Evolutionary conservation across 78 protist genomes (phyloP), one percentile per base, ranked within the genome.

Genomic region (Acrasis kona): DNA sequence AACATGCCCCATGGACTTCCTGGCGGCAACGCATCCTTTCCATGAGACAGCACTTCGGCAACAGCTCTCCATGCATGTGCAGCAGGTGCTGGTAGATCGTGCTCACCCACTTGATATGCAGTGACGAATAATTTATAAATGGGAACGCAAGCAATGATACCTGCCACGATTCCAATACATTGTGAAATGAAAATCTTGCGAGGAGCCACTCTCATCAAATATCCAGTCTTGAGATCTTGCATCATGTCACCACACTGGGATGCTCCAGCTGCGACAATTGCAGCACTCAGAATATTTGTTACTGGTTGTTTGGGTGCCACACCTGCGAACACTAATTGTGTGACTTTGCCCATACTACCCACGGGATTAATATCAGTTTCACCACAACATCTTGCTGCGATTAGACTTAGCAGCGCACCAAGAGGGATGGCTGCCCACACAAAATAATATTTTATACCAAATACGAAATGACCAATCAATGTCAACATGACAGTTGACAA

Each of bases 181-280:
- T 86, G 89, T 6, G 87, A 86, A 36, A 66, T 70, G 32, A 82
- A 88, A 41, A 85, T 85, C 5, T 81, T 77, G 2, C 81, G 38
- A n/a, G 92, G 92, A 3, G 83, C 75, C 6, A 84, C 84, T 8
- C 79, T 66, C 12, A 88, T 42, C 2, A 88, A 70, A 41, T 88
- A 87, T 19, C 87, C 90, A 19, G 92, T 78, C 80, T 88, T 88
- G 39, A 85, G 78, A 57, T 88, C 92, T 34, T 84, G 90, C 89
- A 88, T 80, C 73, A 88, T 57, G 38, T 88, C 92, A 65, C 85
- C 85, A n/a, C 72, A 27, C 41, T 7, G 83, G 10, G 12, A 73
- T 19, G 77, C 77, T 4, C 87, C 89, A 5, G 89, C 89, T 50
- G 78, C 89, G 4, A 87, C 89, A 10, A 87, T 30, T 9, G 84